Conservation (phyloP, 352 stramenopile genomes). For the Pythium utonaiense region DNA sequence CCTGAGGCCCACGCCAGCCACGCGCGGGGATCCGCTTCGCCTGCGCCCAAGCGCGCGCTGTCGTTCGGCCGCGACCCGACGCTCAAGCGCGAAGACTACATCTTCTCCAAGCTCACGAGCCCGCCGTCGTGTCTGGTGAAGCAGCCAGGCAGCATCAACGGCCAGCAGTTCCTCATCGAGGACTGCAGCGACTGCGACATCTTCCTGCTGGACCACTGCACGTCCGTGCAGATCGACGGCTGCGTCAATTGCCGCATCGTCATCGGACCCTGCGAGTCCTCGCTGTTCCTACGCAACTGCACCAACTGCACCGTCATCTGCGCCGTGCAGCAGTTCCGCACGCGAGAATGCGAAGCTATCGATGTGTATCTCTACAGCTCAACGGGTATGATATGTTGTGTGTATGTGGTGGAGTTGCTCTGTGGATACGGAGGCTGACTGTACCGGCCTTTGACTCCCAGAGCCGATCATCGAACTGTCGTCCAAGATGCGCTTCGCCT, state of each 20-base stretch:
- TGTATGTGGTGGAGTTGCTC: neutral
- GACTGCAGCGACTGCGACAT: conserved; percentile 70
- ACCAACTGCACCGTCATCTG: conserved; percentile 58
- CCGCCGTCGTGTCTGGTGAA: conserved; percentile 42
- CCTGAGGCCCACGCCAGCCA: neutral
- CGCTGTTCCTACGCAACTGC: conserved; percentile 71
- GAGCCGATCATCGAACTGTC: conserved; percentile 75
- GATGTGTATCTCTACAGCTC: conserved; percentile 64
- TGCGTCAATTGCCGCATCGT: conserved; percentile 70
- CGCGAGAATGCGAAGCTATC: conserved; percentile 57
- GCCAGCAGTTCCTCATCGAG: conserved; percentile 81
- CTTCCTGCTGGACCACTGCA: conserved; percentile 74
- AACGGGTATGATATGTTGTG: conserved; percentile 31
- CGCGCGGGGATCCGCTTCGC: neutral
- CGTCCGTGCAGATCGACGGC: conserved; percentile 73
- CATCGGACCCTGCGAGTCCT: conserved; percentile 61
- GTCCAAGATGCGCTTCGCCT: conserved; percentile 51
- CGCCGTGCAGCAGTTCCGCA: conserved; percentile 69
- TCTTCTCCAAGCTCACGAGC: conserved; percentile 47
- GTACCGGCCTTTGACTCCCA: neutral
- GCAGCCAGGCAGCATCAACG: conserved; percentile 56
- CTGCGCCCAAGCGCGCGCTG: conserved; percentile 11
- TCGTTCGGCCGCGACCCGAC: conserved; percentile 60
- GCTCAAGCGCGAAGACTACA: conserved; percentile 68
- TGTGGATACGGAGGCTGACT: too few species aligned